These are phyloP conservation scores for Casuarina cunninghamiana DNA, from an alignment of 306 rosid species.

Conservation along the genomic window DNA sequence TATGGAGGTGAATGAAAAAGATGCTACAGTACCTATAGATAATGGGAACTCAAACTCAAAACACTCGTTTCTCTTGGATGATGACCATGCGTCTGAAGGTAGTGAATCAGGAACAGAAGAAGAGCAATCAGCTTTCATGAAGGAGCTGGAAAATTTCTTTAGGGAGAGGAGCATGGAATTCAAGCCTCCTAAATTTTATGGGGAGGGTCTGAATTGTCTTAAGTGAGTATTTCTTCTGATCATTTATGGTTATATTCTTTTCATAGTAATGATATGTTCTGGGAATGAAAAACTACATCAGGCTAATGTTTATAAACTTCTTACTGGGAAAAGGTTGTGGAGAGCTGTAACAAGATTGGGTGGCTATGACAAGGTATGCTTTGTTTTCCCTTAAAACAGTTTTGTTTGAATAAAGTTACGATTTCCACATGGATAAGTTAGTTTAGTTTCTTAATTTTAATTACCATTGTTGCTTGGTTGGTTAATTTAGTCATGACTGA, in stretches of 20 bases:
- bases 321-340: constrained; percentile 71
- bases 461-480: background rate
- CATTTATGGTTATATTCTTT: constrained; percentile 7
- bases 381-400: background rate
- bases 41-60: constrained; percentile 55
- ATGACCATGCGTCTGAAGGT: constrained; percentile 61
- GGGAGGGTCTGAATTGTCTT: constrained; percentile 92
- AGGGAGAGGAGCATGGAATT: constrained; percentile 91
- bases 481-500: background rate
- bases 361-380: constrained; percentile 94
- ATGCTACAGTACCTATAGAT: constrained; percentile 40
- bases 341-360: constrained; percentile 93
- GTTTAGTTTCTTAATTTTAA: background rate
- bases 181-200: constrained; percentile 95
- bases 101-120: constrained; percentile 90
- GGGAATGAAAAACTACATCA: constrained; percentile 14
- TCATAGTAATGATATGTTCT: constrained; percentile 13
- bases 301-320: constrained; percentile 32
- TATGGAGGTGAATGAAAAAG: constrained; percentile 49
- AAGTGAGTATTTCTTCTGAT: constrained; percentile 57
- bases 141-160: constrained; percentile 85
- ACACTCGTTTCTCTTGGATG: constrained; percentile 53
- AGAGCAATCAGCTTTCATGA: constrained; percentile 84
- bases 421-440: background rate
- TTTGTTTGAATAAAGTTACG: background rate